Percentiles rank a stretch among this genome's conserved stretches.
phyloP scores from a whole-genome alignment of 257 asterid species.

The Penstemon barbatus region DNA sequence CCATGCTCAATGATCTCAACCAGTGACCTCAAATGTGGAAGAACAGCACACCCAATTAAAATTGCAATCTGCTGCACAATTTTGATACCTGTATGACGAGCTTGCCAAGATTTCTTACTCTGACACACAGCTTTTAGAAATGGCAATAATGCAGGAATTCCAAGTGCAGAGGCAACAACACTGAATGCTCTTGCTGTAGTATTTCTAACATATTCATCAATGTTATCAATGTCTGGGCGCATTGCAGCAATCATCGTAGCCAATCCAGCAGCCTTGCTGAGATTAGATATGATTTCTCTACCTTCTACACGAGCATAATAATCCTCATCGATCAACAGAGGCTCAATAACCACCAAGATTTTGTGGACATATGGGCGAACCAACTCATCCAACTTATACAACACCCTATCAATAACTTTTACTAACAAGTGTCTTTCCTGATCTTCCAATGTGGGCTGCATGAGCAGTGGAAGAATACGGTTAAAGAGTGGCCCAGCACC shows the following conservation, averaged over 20 bases:
- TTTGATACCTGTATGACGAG: constrained; percentile 97
- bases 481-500: constrained; percentile 94
- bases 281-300: constrained; percentile 91
- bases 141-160: constrained; percentile 84
- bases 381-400: constrained; percentile 84
- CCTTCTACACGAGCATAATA: constrained; percentile 97
- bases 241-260: constrained; percentile 98
- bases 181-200: constrained; percentile 95
- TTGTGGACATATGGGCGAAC: constrained; percentile 95
- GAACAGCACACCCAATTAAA: constrained; percentile 87
- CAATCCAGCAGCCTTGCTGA: constrained; percentile 94
- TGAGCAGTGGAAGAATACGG: constrained; percentile 83
- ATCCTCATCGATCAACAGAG: constrained; percentile 88
- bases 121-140: constrained; percentile 92
- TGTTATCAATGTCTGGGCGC: constrained; percentile 96
- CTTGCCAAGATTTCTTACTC: constrained; percentile 98
- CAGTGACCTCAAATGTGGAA: constrained; percentile 84
- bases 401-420: constrained; percentile 87
- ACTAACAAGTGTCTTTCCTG: constrained; percentile 90
- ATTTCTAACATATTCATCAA: constrained; percentile 88
- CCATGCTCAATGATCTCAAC: constrained; percentile 94
- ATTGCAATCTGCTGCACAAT: constrained; percentile 96
- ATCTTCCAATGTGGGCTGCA: constrained; percentile 95
- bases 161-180: constrained; percentile 95
- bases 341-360: constrained; percentile 91